A percentile compares a stretch with the other conserved stretches of the same genome.
These are phyloP conservation scores for Veloporphyrellus conicus DNA, from an alignment of 1,284 basidiomycete genomes.

Conservation along the genomic window DNA sequence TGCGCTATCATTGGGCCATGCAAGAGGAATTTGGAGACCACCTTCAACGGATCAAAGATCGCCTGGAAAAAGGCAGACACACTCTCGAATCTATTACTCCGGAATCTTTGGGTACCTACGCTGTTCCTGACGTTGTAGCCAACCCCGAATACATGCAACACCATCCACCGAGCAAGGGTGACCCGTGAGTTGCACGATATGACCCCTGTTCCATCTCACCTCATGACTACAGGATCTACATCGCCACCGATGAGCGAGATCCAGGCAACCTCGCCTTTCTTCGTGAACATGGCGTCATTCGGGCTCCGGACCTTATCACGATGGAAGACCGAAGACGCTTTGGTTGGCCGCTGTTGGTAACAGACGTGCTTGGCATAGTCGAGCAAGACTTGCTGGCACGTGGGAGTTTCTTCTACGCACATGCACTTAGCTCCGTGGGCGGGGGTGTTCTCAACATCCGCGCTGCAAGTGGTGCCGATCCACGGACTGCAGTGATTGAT, in stretches of 20 bases:
- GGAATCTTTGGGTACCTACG: slow-evolving; percentile 26
- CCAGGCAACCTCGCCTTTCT: slow-evolving; percentile 36
- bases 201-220: slow-evolving; percentile 4
- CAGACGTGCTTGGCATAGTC: slow-evolving; percentile 44
- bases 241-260: slow-evolving; percentile 48
- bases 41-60: slow-evolving; percentile 36
- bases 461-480: slow-evolving; percentile 40
- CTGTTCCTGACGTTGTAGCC: slow-evolving; percentile 26
- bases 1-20: slow-evolving; percentile 39
- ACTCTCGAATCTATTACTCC: slow-evolving; percentile 25
- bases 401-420: slow-evolving; percentile 44
- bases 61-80: slow-evolving; percentile 33
- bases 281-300: slow-evolving; percentile 29
- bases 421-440: slow-evolving; percentile 44
- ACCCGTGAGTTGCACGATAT: slow-evolving; percentile 21
- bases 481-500: slow-evolving; percentile 32
- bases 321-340: slow-evolving; percentile 40
- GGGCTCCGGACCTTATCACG: slow-evolving; percentile 42
- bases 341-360: slow-evolving; percentile 44
- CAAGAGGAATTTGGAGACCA: slow-evolving; percentile 34
- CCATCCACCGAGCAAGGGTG: slow-evolving; percentile 21
- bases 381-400: slow-evolving; percentile 43
- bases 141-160: slow-evolving; percentile 18
- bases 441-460: slow-evolving; percentile 39
- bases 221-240: slow-evolving; percentile 37